Evolutionary conservation across 1,284 basidiomycete genomes (phyloP).

Genomic region (Malassezia sp.): DNA sequence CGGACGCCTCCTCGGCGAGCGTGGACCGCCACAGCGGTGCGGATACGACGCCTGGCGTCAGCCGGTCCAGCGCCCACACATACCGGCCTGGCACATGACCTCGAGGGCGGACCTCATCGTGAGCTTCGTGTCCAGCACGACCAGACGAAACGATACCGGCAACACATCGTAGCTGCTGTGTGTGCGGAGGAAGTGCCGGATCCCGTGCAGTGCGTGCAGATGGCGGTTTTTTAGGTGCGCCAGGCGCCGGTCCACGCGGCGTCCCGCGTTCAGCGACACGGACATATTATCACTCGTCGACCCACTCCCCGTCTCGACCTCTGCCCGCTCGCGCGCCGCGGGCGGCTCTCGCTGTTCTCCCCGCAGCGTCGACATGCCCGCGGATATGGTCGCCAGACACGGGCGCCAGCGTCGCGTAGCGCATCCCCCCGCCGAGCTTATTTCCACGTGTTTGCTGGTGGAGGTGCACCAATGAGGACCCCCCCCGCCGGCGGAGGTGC

Average conservation of each 20-base stretch:
- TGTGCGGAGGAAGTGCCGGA: constrained; percentile 70
- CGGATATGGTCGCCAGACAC: too few species aligned
- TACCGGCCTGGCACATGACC: constrained; percentile 45
- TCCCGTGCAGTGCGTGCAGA: constrained; percentile 57
- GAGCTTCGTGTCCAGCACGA: constrained; percentile 65
- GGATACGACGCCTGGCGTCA: constrained; percentile 74
- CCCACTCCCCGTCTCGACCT: not conserved
- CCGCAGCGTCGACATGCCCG: too few species aligned
- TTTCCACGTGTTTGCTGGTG: too few species aligned
- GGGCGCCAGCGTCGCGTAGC: too few species aligned
- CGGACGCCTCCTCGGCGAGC: constrained; percentile 13
- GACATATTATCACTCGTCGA: not conserved
- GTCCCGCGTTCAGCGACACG: too few species aligned
- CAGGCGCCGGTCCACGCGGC: constrained; percentile 8
- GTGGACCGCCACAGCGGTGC: constrained; percentile 69
- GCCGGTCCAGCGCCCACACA: not conserved
- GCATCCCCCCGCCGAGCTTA: too few species aligned
- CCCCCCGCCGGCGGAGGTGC: too few species aligned
- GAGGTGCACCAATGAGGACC: too few species aligned
- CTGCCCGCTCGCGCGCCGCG: too few species aligned
- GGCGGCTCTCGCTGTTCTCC: too few species aligned
- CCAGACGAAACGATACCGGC: constrained; percentile 86
- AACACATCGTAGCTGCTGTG: constrained; percentile 87
- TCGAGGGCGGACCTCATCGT: constrained; percentile 43
- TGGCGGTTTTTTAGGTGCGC: constrained; percentile 27